Conservation (phyloP, 129 eudicot genomes). For the Kitagawia praeruptora region DNA sequence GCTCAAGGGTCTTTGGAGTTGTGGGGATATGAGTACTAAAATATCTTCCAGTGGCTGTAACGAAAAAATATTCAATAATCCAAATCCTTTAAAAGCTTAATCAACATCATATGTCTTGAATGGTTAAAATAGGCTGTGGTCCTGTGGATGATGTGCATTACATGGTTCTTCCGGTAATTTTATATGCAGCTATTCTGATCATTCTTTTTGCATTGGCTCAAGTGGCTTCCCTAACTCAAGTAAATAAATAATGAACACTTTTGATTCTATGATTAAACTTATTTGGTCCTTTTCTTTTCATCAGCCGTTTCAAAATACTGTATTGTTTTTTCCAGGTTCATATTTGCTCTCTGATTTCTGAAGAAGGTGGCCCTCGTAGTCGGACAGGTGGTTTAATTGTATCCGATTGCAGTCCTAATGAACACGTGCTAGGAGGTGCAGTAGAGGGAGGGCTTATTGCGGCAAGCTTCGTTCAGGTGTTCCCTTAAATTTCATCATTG, state of each 20-base stretch:
- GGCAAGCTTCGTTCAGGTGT: slow-evolving; percentile 71
- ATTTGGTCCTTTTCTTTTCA: slow-evolving; percentile 7
- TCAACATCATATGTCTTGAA: not conserved
- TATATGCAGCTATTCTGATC: not conserved
- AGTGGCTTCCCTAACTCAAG: too few relatives aligned
- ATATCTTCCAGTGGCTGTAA: too few relatives aligned
- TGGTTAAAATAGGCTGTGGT: too few relatives aligned
- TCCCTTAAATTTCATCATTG: not conserved
- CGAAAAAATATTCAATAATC: not conserved
- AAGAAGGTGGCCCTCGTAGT: slow-evolving; percentile 50
- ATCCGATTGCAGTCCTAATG: slow-evolving; percentile 70
- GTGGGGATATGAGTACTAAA: too few relatives aligned
- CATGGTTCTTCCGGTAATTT: not conserved
- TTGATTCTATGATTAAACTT: not conserved
- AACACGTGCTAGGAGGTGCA: slow-evolving; percentile 73
- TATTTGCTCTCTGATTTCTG: slow-evolving; percentile 46
- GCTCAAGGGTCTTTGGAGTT: too few relatives aligned
- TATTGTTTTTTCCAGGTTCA: slow-evolving; percentile 77
- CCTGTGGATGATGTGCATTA: too few relatives aligned
- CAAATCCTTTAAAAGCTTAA: not conserved
- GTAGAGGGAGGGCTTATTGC: slow-evolving; percentile 71
- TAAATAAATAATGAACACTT: not conserved
- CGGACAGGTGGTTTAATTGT: slow-evolving; percentile 86
- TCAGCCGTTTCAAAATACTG: slow-evolving; percentile 60
- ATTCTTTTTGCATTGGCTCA: too few relatives aligned